Conservation (phyloP, 805 yeast species). For the Pichia insulana region DNA sequence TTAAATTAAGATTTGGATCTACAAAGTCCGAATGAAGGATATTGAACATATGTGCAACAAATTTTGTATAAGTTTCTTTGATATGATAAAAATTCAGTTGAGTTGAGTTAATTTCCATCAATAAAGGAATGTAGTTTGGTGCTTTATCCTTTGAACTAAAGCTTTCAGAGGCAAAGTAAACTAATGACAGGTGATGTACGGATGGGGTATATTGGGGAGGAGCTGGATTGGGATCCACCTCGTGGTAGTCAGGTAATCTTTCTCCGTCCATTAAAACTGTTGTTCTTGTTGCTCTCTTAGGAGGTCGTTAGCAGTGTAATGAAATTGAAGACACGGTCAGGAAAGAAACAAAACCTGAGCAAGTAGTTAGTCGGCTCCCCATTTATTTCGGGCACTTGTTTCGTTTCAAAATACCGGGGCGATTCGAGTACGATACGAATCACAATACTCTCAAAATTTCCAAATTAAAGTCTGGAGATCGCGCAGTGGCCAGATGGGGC, state of each 20-base stretch:
- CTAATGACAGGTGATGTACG: conserved; percentile 20
- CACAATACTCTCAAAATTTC: too few species aligned
- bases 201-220: conserved; percentile 23
- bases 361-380: too few species aligned
- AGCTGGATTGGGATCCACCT: neutral
- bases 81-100: conserved; percentile 22
- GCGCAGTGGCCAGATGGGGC: neutral
- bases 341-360: too few species aligned
- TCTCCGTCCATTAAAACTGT: too few species aligned
- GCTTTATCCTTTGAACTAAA: neutral
- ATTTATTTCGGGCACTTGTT: too few species aligned
- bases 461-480: neutral
- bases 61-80: conserved; percentile 9
- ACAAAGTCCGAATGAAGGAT: conserved; percentile 17
- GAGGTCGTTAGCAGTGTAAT: too few species aligned
- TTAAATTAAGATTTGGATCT: conserved; percentile 24
- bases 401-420: too few species aligned
- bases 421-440: too few species aligned
- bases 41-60: conserved; percentile 17
- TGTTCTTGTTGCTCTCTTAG: too few species aligned
- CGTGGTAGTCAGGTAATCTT: neutral
- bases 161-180: conserved; percentile 15
- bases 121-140: conserved; percentile 15
- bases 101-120: conserved; percentile 28
- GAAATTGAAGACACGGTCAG: too few species aligned